These are phyloP conservation scores for Xylaria sp. DNA, from an alignment of 2,329 filamentous ascomycete species.

Conservation along the genomic window DNA sequence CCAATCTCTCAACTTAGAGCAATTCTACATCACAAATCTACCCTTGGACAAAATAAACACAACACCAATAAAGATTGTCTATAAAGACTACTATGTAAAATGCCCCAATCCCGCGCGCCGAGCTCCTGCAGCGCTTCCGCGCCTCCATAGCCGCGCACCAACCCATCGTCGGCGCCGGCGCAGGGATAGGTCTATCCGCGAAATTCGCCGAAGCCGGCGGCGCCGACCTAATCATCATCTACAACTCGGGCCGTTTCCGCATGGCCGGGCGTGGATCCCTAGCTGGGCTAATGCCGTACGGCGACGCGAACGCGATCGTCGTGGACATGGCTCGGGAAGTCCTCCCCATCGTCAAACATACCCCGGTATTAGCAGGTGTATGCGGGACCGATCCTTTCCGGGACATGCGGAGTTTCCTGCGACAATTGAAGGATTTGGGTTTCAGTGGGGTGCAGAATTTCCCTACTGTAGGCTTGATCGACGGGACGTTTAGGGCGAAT, in stretches of 20 bases:
- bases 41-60: no score
- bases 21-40: background rate
- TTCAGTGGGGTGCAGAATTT: constrained; percentile 77
- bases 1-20: constrained; percentile 1
- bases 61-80: no score
- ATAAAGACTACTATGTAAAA: no score
- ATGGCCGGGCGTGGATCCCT: constrained; percentile 75
- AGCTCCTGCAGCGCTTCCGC: constrained; percentile 61
- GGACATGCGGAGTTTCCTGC: constrained; percentile 64
- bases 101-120: constrained; percentile 57
- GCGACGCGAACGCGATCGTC: constrained; percentile 72
- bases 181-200: constrained; percentile 72
- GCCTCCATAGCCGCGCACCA: constrained; percentile 59
- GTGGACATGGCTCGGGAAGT: constrained; percentile 73
- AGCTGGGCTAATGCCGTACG: constrained; percentile 73
- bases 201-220: constrained; percentile 73
- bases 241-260: constrained; percentile 74
- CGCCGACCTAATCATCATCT: constrained; percentile 72
- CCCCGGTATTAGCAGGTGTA: constrained; percentile 72
- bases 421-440: constrained; percentile 64
- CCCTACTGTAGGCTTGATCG: constrained; percentile 73
- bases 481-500: constrained; percentile 68
- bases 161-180: constrained; percentile 71
- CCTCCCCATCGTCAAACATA: constrained; percentile 66
- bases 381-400: constrained; percentile 75